Conservation (phyloP, 2,329 filamentous ascomycete species). For the Fusarium longipes region DNA sequence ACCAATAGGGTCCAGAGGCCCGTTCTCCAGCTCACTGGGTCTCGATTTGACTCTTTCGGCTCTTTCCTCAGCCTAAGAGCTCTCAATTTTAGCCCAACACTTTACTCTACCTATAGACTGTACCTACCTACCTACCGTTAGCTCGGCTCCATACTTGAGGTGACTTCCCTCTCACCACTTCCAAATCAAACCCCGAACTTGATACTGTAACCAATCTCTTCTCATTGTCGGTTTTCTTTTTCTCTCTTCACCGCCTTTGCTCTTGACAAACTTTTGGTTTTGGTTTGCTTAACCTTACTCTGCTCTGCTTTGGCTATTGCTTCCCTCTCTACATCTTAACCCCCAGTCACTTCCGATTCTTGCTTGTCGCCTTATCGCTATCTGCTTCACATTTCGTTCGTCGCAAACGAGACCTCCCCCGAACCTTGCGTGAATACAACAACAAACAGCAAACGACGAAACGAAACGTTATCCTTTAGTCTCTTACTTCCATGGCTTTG, state of each 20-base stretch:
- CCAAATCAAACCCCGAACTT: conserved; percentile 24
- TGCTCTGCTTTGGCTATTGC: conserved; percentile 1
- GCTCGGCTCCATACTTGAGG: not conserved
- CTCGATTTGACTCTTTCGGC: conserved; percentile 23
- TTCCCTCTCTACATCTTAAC: conserved; percentile 11
- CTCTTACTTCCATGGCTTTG: conserved; percentile 34
- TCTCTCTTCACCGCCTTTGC: conserved; percentile 20
- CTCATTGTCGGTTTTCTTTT: not conserved
- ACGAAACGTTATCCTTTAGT: not conserved
- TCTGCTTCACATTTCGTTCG: conserved; percentile 19
- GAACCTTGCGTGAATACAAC: conserved; percentile 8
- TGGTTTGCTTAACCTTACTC: not conserved
- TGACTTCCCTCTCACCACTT: conserved; percentile 24
- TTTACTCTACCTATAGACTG: conserved; percentile 5
- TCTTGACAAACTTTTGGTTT: not conserved
- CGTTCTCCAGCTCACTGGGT: conserved; percentile 19
- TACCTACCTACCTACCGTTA: not conserved
- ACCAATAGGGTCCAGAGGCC: conserved; percentile 22
- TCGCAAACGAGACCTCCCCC: conserved; percentile 30
- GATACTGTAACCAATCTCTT: conserved; percentile 29
- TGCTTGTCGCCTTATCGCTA: conserved; percentile 12
- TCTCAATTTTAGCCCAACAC: conserved; percentile 43
- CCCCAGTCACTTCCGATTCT: conserved; percentile 3
- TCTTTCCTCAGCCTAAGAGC: conserved; percentile 38
- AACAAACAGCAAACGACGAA: conserved; percentile 20